Percentiles rank a stretch among this genome's conserved stretches.
Evolutionary conservation across 202 grass and related monocot species (phyloP).

Genomic region (Hordeum pubiflorum): DNA sequence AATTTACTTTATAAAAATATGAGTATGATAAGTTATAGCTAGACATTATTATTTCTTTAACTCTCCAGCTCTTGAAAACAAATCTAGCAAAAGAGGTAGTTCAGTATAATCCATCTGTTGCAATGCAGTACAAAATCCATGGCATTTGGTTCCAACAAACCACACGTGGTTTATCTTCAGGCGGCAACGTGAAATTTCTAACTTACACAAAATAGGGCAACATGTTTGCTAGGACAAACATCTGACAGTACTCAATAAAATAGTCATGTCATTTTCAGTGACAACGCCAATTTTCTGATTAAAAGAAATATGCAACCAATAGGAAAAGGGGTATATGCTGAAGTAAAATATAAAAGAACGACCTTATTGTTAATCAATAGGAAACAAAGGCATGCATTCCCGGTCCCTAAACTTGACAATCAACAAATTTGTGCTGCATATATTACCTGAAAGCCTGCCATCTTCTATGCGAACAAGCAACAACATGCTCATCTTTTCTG

Average conservation of each 20-base stretch:
- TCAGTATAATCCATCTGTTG: neutral
- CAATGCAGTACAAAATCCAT: constrained; percentile 5
- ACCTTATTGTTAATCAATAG: neutral
- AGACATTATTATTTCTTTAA: neutral
- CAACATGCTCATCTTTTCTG: constrained; percentile 57
- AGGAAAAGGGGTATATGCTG: constrained; percentile 2
- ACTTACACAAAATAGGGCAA: constrained; percentile 9
- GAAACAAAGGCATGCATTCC: neutral
- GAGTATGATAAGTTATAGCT: neutral
- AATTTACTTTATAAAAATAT: neutral
- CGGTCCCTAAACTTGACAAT: constrained; percentile 9
- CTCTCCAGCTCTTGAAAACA: neutral
- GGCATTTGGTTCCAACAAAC: neutral
- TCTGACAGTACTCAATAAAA: neutral
- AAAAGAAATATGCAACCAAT: constrained; percentile 10
- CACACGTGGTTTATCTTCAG: neutral
- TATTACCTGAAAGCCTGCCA: constrained; percentile 73
- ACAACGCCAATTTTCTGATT: neutral
- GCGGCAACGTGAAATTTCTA: constrained; percentile 2
- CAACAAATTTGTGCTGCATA: neutral
- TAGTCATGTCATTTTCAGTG: constrained; percentile 3
- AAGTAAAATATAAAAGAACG: constrained; percentile 4
- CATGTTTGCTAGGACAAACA: constrained; percentile 1
- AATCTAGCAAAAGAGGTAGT: constrained; percentile 9
- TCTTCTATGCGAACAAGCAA: constrained; percentile 81